A percentile compares a stretch with the other conserved stretches of the same genome.
phyloP scores from a whole-genome alignment of 2,329 filamentous ascomycete genomes.

The Xylaria sp. region DNA sequence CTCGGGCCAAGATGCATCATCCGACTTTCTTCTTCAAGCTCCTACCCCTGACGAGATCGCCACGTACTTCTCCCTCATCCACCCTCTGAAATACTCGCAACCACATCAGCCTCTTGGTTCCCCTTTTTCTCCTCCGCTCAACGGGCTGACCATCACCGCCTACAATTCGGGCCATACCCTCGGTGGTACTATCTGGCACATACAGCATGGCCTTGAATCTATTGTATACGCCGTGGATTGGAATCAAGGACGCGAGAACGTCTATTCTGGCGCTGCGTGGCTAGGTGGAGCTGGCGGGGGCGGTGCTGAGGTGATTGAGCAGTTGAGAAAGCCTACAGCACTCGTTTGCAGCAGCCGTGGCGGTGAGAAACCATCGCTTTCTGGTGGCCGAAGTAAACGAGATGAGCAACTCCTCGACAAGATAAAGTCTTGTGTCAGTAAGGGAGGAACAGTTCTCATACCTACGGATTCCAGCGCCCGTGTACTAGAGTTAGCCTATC shows the following conservation, averaged over 20 bases:
- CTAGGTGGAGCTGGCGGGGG: conserved; percentile 80
- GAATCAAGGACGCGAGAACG: conserved; percentile 97
- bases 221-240: conserved; percentile 98
- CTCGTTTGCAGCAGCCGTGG: conserved; percentile 90
- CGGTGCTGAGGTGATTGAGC: conserved; percentile 90
- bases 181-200: conserved; percentile 98
- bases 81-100: conserved; percentile 94
- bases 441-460: conserved; percentile 89
- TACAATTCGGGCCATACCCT: conserved; percentile 97
- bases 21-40: conserved; percentile 67
- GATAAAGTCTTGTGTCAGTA: conserved; percentile 76
- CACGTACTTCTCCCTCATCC: conserved; percentile 87
- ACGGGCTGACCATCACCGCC: conserved; percentile 91
- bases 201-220: conserved; percentile 94
- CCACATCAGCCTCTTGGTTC: conserved; percentile 89
- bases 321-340: conserved; percentile 89
- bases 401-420: conserved; percentile 86
- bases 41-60: conserved; percentile 89
- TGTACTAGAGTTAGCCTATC: conserved; percentile 87
- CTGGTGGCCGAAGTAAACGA: conserved; percentile 77
- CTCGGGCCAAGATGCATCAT: conserved; percentile 55
- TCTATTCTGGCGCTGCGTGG: conserved; percentile 92
- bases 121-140: conserved; percentile 85
- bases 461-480: conserved; percentile 96
- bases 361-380: conserved; percentile 70